These are phyloP conservation scores for Helotiales sp. DNA, from an alignment of 2,329 filamentous ascomycete species.

Conservation along the genomic window DNA sequence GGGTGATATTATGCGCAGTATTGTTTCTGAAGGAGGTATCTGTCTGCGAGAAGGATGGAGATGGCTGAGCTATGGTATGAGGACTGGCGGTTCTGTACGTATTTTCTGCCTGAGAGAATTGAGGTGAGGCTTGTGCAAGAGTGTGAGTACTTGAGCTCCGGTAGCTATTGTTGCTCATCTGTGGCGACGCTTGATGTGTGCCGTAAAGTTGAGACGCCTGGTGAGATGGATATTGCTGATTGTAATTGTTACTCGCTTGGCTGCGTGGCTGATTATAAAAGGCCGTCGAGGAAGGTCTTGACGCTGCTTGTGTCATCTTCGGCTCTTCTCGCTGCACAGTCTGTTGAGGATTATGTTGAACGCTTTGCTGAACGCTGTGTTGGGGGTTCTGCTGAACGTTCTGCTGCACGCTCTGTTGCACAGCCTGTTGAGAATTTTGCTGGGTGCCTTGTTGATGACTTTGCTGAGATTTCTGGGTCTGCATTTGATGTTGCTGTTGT, in stretches of 20 bases:
- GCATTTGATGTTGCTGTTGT: constrained; percentile 18
- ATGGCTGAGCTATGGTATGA: constrained; percentile 31
- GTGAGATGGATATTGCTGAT: constrained; percentile 34
- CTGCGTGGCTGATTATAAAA: constrained; percentile 32
- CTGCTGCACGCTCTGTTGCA: constrained; percentile 18
- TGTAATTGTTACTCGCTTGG: constrained; percentile 24
- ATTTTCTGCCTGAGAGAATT: constrained; percentile 32
- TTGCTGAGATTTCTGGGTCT: constrained; percentile 18
- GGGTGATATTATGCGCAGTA: constrained; percentile 23
- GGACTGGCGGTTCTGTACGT: constrained; percentile 33
- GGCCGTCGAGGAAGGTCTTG: constrained; percentile 27
- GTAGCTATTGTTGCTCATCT: constrained; percentile 31
- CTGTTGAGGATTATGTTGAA: constrained; percentile 23
- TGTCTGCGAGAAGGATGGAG: constrained; percentile 31
- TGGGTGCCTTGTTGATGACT: constrained; percentile 25
- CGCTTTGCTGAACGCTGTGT: constrained; percentile 18
- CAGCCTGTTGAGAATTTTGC: constrained; percentile 27
- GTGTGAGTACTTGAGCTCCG: constrained; percentile 26
- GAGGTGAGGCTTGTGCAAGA: constrained; percentile 30
- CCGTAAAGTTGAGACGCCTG: constrained; percentile 33
- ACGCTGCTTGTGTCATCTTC: constrained; percentile 24
- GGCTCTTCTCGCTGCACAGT: constrained; percentile 29
- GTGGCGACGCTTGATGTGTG: constrained; percentile 32
- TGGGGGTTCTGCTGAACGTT: constrained; percentile 21
- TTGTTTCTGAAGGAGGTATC: constrained; percentile 26